Evolutionary conservation across 2,329 filamentous ascomycete species (phyloP).

Genomic region (Xylariaceae sp.): DNA sequence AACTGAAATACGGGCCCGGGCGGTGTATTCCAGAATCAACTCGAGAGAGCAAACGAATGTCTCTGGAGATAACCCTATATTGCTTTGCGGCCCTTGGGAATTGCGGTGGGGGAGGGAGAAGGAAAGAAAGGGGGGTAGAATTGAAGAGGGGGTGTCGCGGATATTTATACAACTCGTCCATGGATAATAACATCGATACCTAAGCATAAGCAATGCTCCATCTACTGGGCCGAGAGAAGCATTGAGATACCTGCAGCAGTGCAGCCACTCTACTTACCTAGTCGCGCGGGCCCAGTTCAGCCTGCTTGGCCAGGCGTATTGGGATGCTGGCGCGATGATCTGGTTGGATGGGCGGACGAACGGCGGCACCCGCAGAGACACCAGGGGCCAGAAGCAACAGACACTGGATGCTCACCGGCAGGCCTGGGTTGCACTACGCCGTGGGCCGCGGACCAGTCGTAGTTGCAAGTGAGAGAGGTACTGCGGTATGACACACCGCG

Average conservation of each 20-base stretch:
- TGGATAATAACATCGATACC: neutral
- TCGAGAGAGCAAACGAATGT: slow-evolving; percentile 42
- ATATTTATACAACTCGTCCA: slow-evolving; percentile 37
- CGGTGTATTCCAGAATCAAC: slow-evolving; percentile 35
- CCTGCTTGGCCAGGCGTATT: slow-evolving; percentile 17
- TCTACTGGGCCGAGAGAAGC: neutral
- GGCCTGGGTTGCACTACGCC: slow-evolving; percentile 11
- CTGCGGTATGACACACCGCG: neutral
- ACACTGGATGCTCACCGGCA: slow-evolving; percentile 7
- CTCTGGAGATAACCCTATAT: slow-evolving; percentile 48
- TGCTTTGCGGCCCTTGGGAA: slow-evolving; percentile 56
- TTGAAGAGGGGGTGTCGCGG: slow-evolving; percentile 33
- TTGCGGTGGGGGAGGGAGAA: slow-evolving; percentile 52
- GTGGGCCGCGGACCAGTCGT: slow-evolving; percentile 4
- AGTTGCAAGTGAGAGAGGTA: too few species aligned
- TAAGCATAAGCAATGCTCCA: neutral
- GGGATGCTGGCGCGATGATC: slow-evolving; percentile 1
- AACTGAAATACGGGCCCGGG: slow-evolving; percentile 52
- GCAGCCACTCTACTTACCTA: too few species aligned
- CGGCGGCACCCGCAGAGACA: neutral
- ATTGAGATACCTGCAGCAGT: too few species aligned
- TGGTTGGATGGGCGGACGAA: slow-evolving; percentile 6
- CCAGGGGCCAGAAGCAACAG: slow-evolving; percentile 1
- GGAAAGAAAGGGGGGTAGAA: slow-evolving; percentile 40
- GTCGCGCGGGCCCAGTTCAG: slow-evolving; percentile 4